Evolutionary conservation across 2,329 filamentous ascomycete species (phyloP).

Genomic region (Ophiocordyceps australis): DNA sequence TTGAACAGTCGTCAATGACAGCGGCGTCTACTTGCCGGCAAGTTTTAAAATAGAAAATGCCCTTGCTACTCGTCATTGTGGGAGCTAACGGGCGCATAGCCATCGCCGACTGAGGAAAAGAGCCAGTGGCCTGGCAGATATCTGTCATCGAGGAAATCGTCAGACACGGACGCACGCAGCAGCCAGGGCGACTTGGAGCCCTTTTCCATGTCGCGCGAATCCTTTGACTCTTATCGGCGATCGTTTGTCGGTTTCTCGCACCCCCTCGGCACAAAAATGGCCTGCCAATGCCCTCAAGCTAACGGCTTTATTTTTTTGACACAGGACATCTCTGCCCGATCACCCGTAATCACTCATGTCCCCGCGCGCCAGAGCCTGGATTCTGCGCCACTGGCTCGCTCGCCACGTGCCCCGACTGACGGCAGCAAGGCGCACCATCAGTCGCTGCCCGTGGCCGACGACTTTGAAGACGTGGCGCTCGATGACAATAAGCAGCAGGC

Average conservation of each 20-base stretch:
- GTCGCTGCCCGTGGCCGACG: conserved; percentile 54
- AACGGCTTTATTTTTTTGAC: background rate
- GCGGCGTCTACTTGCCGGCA: conserved; percentile 86
- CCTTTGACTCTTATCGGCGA: conserved; percentile 88
- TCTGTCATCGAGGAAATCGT: conserved; percentile 32
- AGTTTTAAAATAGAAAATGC: too few species aligned
- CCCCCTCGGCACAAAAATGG: too few species aligned
- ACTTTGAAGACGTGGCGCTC: conserved; percentile 80
- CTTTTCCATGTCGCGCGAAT: conserved; percentile 90
- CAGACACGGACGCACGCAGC: conserved; percentile 35
- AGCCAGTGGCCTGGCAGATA: conserved; percentile 52
- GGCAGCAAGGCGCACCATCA: conserved; percentile 39
- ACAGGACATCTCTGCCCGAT: conserved; percentile 80
- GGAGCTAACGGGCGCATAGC: too few species aligned
- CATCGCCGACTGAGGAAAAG: conserved; percentile 78
- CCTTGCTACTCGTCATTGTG: too few species aligned
- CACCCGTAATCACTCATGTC: conserved; percentile 45
- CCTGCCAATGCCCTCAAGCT: conserved; percentile 3
- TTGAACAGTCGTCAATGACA: conserved; percentile 74
- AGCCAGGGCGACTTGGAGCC: conserved; percentile 72
- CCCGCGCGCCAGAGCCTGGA: conserved; percentile 67
- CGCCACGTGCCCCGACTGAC: conserved; percentile 42
- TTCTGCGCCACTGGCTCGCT: conserved; percentile 45
- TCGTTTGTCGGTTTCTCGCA: conserved; percentile 56
- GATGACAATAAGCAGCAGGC: conserved; percentile 46